These are phyloP conservation scores for Hygrophorus pudorinus DNA, from an alignment of 768 basidiomycete species.

Conservation along the genomic window DNA sequence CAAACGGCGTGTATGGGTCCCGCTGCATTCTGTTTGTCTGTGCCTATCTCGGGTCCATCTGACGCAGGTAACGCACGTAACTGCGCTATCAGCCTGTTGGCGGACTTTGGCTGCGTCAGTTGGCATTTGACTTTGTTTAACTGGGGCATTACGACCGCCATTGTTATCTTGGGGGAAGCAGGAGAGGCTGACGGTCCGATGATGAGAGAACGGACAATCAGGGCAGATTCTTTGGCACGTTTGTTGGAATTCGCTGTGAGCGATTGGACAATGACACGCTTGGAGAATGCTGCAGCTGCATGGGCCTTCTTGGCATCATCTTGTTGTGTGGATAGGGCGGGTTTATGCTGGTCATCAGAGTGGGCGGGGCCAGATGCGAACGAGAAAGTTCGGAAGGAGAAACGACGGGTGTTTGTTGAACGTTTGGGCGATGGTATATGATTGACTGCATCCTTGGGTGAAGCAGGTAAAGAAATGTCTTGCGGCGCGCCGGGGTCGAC, in stretches of 20 bases:
- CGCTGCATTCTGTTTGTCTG: slow-evolving; percentile 7
- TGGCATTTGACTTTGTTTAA: slow-evolving; percentile 57
- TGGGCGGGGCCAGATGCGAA: slow-evolving; percentile 11
- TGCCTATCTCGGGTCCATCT: slow-evolving; percentile 19
- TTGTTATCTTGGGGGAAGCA: slow-evolving; percentile 27
- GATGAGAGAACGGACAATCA: slow-evolving; percentile 57
- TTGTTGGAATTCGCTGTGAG: slow-evolving; percentile 37
- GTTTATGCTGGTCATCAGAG: slow-evolving; percentile 26
- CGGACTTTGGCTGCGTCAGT: slow-evolving; percentile 55
- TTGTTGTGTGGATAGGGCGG: slow-evolving; percentile 23
- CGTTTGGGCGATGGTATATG: slow-evolving; percentile 4
- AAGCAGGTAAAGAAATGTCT: slow-evolving; percentile 8
- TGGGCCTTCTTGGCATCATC: slow-evolving; percentile 32
- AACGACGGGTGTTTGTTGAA: slow-evolving; percentile 25
- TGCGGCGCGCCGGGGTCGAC: slow-evolving; percentile 1
- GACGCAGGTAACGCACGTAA: slow-evolving; percentile 50
- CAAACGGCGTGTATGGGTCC: slow-evolving; percentile 72
- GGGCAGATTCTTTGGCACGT: slow-evolving; percentile 54
- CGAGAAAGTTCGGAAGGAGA: slow-evolving; percentile 40
- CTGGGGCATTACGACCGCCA: slow-evolving; percentile 36
- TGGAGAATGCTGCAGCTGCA: slow-evolving; percentile 24
- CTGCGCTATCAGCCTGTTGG: slow-evolving; percentile 64
- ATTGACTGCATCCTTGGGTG: neutral
- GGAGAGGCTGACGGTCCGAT: slow-evolving; percentile 35
- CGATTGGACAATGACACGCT: slow-evolving; percentile 18